phyloP scores from a whole-genome alignment of 768 basidiomycete genomes.

The Russula virescens region DNA sequence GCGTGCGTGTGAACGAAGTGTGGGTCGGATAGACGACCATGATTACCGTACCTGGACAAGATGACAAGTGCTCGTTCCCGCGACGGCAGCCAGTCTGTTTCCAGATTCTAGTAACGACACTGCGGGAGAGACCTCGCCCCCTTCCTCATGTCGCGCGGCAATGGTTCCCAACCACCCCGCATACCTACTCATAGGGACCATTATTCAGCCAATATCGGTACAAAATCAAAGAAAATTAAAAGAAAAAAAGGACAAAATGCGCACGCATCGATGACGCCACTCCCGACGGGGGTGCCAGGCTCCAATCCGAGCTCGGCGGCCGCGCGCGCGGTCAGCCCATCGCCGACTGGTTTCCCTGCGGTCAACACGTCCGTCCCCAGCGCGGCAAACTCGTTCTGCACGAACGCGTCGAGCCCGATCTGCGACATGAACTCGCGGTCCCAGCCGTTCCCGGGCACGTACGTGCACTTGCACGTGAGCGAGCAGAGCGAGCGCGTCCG shows the following conservation, averaged over 20 bases:
- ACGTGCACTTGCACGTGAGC: constrained; percentile 93
- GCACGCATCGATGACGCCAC: constrained; percentile 92
- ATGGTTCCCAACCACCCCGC: constrained; percentile 98
- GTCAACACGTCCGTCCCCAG: constrained; percentile 57
- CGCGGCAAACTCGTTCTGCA: constrained; percentile 70
- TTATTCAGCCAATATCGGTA: neutral
- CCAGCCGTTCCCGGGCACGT: constrained; percentile 85
- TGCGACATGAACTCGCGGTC: constrained; percentile 77
- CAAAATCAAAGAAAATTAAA: no score
- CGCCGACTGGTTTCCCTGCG: constrained; percentile 81
- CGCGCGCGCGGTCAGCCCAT: constrained; percentile 69
- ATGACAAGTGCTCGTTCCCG: constrained; percentile 96
- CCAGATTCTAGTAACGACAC: constrained; percentile 71
- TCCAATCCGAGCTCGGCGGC: constrained; percentile 81
- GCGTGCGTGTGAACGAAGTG: no score
- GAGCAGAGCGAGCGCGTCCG: constrained; percentile 84
- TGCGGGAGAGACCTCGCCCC: constrained; percentile 44
- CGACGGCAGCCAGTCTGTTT: constrained; percentile 84
- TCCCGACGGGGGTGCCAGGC: constrained; percentile 88
- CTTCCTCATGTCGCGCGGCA: constrained; percentile 60
- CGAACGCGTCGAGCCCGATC: constrained; percentile 75
- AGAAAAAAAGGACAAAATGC: constrained; percentile 25
- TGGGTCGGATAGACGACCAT: no score
- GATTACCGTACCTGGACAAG: constrained; percentile 63
- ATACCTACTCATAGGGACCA: constrained; percentile 42